phyloP scores from a whole-genome alignment of 306 rosid genomes.

The Pueraria montana region DNA sequence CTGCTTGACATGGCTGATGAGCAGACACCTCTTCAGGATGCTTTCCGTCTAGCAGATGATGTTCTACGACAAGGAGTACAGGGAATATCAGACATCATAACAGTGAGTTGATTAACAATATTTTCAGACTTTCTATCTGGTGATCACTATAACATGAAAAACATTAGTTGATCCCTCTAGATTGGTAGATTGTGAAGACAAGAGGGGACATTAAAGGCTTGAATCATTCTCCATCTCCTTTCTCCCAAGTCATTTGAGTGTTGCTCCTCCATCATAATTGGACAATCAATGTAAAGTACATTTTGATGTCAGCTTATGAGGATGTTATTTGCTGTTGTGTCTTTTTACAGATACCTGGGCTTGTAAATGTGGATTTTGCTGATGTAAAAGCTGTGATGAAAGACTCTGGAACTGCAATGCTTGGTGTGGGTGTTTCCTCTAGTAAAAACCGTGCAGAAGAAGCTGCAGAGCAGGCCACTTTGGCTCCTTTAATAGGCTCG shows the following conservation, averaged over 20 bases:
- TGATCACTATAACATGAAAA: not conserved
- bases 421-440: slow-evolving; percentile 95
- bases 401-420: slow-evolving; percentile 99
- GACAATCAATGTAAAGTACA: not conserved
- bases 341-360: slow-evolving; percentile 85
- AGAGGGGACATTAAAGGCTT: not conserved
- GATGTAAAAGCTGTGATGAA: slow-evolving; percentile 98
- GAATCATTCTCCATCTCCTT: slow-evolving; percentile 15
- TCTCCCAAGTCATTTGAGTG: not conserved
- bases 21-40: slow-evolving; percentile 93
- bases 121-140: slow-evolving; percentile 30
- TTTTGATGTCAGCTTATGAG: slow-evolving; percentile 13
- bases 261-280: slow-evolving; percentile 22
- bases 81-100: slow-evolving; percentile 97
- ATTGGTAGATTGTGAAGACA: slow-evolving; percentile 16
- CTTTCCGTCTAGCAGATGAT: slow-evolving; percentile 95
- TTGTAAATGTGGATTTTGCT: slow-evolving; percentile 98
- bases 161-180: slow-evolving; percentile 8
- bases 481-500: slow-evolving; percentile 95
- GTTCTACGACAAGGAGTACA: slow-evolving; percentile 98
- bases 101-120: slow-evolving; percentile 62
- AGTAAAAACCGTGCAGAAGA: slow-evolving; percentile 98
- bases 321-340: slow-evolving; percentile 22
- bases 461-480: slow-evolving; percentile 96
- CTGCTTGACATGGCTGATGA: slow-evolving; percentile 95